Conservation (phyloP, 169 alveolate species). For the Eimeria acervulina region DNA sequence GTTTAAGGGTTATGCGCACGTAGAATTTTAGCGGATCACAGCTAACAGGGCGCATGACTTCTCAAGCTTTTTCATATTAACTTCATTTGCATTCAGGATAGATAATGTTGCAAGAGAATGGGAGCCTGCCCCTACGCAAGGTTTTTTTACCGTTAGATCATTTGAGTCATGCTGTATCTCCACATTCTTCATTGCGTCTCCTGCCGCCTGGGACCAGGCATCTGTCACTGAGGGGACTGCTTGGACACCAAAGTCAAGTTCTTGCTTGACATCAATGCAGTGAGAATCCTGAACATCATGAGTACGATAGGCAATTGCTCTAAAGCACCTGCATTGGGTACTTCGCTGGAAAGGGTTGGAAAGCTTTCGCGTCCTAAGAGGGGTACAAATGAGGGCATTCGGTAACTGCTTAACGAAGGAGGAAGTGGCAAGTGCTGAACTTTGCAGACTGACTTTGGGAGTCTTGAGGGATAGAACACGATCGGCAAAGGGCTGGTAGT, state of each 20-base stretch:
- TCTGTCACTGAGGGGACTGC: slow-evolving; percentile 52
- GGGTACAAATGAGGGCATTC: not conserved
- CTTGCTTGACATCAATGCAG: slow-evolving; percentile 44
- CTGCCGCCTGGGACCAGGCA: slow-evolving; percentile 59
- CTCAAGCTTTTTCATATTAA: not conserved
- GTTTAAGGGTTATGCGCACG: not conserved
- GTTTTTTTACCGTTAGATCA: not conserved
- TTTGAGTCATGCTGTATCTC: slow-evolving; percentile 65
- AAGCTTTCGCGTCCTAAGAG: not conserved
- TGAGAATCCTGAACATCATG: slow-evolving; percentile 39
- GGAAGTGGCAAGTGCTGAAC: not conserved
- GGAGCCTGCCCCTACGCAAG: not conserved
- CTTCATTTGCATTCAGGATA: not conserved
- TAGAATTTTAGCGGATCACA: not conserved
- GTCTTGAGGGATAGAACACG: slow-evolving; percentile 24
- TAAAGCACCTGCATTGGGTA: not conserved
- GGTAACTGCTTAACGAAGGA: not conserved
- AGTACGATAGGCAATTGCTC: not conserved
- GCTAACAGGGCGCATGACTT: not conserved
- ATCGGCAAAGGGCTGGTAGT: slow-evolving; percentile 54
- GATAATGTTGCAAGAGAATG: not conserved
- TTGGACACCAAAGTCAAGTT: slow-evolving; percentile 76
- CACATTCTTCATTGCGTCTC: not conserved
- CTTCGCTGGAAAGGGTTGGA: not conserved
- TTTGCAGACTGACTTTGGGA: slow-evolving; percentile 56